A percentile compares a stretch with the other conserved stretches of the same genome.
Evolutionary conservation across 2,329 filamentous ascomycete genomes (phyloP).

Genomic region (Aspergillus ochraceus): DNA sequence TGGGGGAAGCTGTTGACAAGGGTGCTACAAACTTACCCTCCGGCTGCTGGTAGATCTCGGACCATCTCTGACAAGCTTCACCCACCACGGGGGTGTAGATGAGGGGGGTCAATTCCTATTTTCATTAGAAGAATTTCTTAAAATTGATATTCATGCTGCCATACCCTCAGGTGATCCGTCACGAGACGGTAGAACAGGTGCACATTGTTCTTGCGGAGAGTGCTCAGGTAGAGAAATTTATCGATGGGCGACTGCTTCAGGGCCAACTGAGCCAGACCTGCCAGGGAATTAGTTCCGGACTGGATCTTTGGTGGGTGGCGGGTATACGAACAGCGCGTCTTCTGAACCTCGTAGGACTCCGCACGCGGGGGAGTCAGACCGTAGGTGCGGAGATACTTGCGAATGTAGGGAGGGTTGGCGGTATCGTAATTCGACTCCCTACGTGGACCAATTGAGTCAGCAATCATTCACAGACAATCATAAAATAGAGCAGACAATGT

Average conservation of each 20-base stretch:
- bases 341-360: constrained; percentile 51
- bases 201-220: constrained; percentile 52
- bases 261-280: constrained; percentile 48
- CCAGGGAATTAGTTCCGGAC: constrained; percentile 10
- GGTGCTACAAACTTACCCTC: constrained; percentile 61
- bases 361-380: constrained; percentile 51
- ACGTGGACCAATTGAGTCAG: constrained; percentile 9
- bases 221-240: constrained; percentile 52
- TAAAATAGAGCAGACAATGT: background rate
- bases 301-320: background rate
- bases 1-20: background rate
- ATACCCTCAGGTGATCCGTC: constrained; percentile 47
- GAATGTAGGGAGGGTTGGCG: constrained; percentile 50
- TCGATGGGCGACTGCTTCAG: constrained; percentile 50
- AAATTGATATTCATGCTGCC: constrained; percentile 3
- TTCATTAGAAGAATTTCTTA: background rate
- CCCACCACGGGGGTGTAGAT: constrained; percentile 64
- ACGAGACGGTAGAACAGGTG: constrained; percentile 54
- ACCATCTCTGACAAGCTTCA: constrained; percentile 95
- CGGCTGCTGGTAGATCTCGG: constrained; percentile 89
- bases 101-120: constrained; percentile 49
- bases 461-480: background rate
- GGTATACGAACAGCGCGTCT: constrained; percentile 44
- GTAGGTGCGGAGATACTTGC: constrained; percentile 54
- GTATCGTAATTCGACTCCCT: constrained; percentile 51